These are phyloP conservation scores for Cydonia oblonga DNA, from an alignment of 331 rosid species.

Conservation along the genomic window DNA sequence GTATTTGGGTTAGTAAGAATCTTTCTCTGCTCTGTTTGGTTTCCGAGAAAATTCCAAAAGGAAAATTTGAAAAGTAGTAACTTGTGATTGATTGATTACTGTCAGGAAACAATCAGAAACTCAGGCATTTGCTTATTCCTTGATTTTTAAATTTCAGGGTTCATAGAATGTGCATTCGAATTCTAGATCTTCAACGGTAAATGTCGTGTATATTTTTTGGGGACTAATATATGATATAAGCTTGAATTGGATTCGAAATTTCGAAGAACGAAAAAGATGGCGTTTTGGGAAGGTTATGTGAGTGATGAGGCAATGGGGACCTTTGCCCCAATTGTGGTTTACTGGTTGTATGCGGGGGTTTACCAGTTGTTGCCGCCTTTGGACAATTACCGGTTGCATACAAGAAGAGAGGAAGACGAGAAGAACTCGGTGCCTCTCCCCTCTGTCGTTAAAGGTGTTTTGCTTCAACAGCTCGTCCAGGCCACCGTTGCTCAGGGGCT, in stretches of 20 bases:
- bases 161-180: slow-evolving; percentile 17
- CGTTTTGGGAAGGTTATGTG: slow-evolving; percentile 70
- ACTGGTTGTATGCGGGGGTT: slow-evolving; percentile 78
- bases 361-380: slow-evolving; percentile 60
- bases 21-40: neutral
- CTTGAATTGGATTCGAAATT: neutral
- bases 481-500: slow-evolving; percentile 63
- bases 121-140: neutral
- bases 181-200: slow-evolving; percentile 33
- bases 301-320: slow-evolving; percentile 83
- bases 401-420: slow-evolving; percentile 47
- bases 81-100: slow-evolving; percentile 1
- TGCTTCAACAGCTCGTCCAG: slow-evolving; percentile 78
- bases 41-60: slow-evolving; percentile 1
- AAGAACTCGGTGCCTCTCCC: slow-evolving; percentile 62
- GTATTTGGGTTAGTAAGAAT: neutral
- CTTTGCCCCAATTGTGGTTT: slow-evolving; percentile 72
- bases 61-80: neutral
- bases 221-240: neutral
- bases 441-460: slow-evolving; percentile 67
- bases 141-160: slow-evolving; percentile 23
- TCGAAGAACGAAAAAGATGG: slow-evolving; percentile 29
- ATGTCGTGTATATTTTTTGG: slow-evolving; percentile 6
- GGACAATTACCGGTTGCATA: slow-evolving; percentile 60
- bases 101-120: neutral